Base-by-base conservation (phyloP, 805 yeast species). In the Ascoidea asiatica region DNA sequence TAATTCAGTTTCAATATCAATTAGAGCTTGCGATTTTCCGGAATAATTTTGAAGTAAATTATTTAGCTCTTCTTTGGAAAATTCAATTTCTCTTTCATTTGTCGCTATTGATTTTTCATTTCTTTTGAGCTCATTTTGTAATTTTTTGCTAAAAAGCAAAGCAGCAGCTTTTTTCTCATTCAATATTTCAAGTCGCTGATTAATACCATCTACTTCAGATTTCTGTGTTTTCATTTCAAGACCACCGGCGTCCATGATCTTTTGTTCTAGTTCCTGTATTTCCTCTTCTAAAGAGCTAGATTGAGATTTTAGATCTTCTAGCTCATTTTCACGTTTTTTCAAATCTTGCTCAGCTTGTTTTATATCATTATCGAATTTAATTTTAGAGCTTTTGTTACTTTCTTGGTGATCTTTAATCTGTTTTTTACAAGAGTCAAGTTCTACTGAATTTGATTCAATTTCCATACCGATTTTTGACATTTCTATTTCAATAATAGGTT, bases 171-270 rank as follows among this genome's bases (percentile, higher is more conserved):
- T 67, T 52, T 76, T 77, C 39, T 75, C 74, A 35, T 63, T 65
- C 13, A 77, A 58, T 18, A 81, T 72, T 44, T 79, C 84, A 22
- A 83, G 72, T 53, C 76, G 73, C 52, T 82, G 84, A 39, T 68
- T 66, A 33, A 82, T 66, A 1, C 94, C 81, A 53, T 79, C 88
- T 6, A 92, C 95, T 55, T 78, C 82, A 1, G 94, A 75, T 48
- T 77, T 81, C 54, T 88, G 96, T 48, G 83, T 59, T 46, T 85
- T 77, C 50, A 92, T 67, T 49, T 78, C 78, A 6, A 84, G 80
- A 48, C 99, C 99, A 44, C 99, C 99, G 44, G 86, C 81, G 42
- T 83, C 80, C 84, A 89, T 77, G 37, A 92, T 86, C 55, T 79
- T 72, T 46, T 80, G 84, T 52, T 87, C 89, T 3, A 89, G 62